Evolutionary conservation across 768 basidiomycete genomes (phyloP), one percentile per base, ranked within the genome.

Genomic region (Tulasnella calospora): DNA sequence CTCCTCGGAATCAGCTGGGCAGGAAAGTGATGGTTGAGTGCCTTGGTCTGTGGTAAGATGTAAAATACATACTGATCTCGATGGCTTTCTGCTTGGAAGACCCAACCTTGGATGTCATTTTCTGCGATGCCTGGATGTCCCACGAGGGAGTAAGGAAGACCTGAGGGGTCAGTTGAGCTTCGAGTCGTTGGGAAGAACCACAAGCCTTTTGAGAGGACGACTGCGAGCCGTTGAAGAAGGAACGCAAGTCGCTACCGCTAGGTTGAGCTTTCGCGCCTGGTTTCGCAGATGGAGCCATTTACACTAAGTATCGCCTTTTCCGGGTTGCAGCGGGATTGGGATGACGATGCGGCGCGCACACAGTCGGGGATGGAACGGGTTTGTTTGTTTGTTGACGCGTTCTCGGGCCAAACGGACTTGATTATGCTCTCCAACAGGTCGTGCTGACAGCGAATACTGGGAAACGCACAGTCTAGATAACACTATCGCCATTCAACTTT

Each of bases 221-320:
- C 38, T 72, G 71, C 38, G 71, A 72, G 44, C 71, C 44, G 36
- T 72, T 72, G 71, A 72, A 46, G 44, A 72, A 72, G 12, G 71
- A 46, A 27, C 71, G 71, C 71, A 40, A 46, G 71, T 40, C 71
- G 36, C 41, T 46, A 9, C 21, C 41, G 38, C 36, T 72, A 38
- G 61, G 6, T 6, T 67, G 61, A 13, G 61, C n/a, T 72, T 72
- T 72, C 38, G 71, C 71, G 9, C 38, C 12, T 2, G 71, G 71
- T 72, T 72, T 72, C 71, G 71, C 36, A 6, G 71, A 46, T 72
- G 71, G 71, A 40, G 71, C 71, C 71, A 72, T 72, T 72, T 15
- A 41, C 17, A 41, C 23, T 72, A 36, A 8, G 33, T 36, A 27
- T 67, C 33, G 61, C 15, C 30, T 27, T 67, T 27, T 3, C 21